Conservation (phyloP, 768 basidiomycete genomes). For the Glaciozyma martinii region DNA sequence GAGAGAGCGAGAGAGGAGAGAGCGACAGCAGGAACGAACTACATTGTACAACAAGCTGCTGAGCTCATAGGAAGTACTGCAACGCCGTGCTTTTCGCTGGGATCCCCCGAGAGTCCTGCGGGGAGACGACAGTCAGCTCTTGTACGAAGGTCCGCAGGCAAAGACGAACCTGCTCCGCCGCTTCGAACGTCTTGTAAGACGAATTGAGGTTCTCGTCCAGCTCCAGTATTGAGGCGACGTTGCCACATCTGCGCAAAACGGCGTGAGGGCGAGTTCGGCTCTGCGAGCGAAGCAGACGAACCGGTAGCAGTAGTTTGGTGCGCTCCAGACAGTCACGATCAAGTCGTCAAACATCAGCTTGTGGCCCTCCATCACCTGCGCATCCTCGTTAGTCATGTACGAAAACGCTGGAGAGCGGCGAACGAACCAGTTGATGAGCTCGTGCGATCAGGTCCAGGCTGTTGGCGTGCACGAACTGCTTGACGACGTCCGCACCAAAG, state of each 20-base stretch:
- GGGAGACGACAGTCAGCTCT: not conserved
- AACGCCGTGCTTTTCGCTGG: slow-evolving; percentile 32
- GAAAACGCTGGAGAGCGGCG: slow-evolving; percentile 33
- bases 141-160: slow-evolving; percentile 46
- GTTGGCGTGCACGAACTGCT: slow-evolving; percentile 81
- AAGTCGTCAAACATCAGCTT: slow-evolving; percentile 93
- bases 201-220: slow-evolving; percentile 86
- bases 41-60: not conserved
- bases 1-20: too few species aligned
- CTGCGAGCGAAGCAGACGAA: slow-evolving; percentile 41
- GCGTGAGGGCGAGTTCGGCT: not conserved
- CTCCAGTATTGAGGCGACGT: slow-evolving; percentile 88
- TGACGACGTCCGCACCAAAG: slow-evolving; percentile 86
- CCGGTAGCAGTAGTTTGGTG: slow-evolving; percentile 97
- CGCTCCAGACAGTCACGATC: slow-evolving; percentile 97
- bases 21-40: too few species aligned
- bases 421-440: slow-evolving; percentile 74
- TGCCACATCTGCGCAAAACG: slow-evolving; percentile 64
- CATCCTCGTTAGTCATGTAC: slow-evolving; percentile 25
- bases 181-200: slow-evolving; percentile 90
- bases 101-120: slow-evolving; percentile 32
- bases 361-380: slow-evolving; percentile 43
- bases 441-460: slow-evolving; percentile 89
- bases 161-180: slow-evolving; percentile 77
- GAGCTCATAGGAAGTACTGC: slow-evolving; percentile 32